Conservation (phyloP, 495 filamentous ascomycete genomes). For the Symbiotaphrina buchneri region DNA sequence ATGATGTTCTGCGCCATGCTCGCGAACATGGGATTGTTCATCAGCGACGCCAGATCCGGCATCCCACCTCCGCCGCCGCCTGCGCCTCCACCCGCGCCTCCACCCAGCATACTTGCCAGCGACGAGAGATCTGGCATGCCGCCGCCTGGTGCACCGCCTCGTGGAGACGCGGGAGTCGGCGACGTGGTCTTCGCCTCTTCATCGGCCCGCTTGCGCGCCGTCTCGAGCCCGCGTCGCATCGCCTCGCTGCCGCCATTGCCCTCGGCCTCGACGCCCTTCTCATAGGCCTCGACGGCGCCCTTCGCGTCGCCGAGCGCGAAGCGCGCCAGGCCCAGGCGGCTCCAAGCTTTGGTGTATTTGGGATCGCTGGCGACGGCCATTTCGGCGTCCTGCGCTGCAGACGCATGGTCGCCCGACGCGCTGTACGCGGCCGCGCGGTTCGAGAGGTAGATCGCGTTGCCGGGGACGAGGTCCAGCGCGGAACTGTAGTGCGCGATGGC, state of each 20-base stretch:
- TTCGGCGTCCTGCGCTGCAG: slow-evolving; percentile 70
- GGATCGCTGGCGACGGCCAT: slow-evolving; percentile 68
- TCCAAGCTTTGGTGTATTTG: slow-evolving; percentile 93
- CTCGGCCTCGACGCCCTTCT: slow-evolving; percentile 80
- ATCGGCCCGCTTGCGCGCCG: slow-evolving; percentile 61
- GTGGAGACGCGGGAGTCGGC: no score
- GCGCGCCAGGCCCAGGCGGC: slow-evolving; percentile 65
- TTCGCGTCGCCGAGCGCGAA: slow-evolving; percentile 79
- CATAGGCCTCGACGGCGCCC: slow-evolving; percentile 85
- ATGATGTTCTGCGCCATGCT: slow-evolving; percentile 92
- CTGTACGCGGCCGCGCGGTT: slow-evolving; percentile 89
- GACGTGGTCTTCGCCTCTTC: slow-evolving; percentile 31
- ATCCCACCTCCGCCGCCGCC: slow-evolving; percentile 44
- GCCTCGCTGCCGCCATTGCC: slow-evolving; percentile 74
- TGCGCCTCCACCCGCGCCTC: slow-evolving; percentile 29
- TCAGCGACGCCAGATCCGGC: slow-evolving; percentile 66
- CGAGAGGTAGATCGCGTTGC: slow-evolving; percentile 89
- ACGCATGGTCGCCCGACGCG: slow-evolving; percentile 55
- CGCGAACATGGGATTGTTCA: slow-evolving; percentile 96
- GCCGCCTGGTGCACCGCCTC: slow-evolving; percentile 14
- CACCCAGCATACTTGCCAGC: slow-evolving; percentile 51
- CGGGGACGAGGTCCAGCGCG: slow-evolving; percentile 55
- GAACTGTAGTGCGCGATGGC: slow-evolving; percentile 75
- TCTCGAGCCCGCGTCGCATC: slow-evolving; percentile 91
- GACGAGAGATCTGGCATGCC: slow-evolving; percentile 56